Conservation (phyloP, 2,329 filamentous ascomycete species). For the Colletotrichum sp. region DNA sequence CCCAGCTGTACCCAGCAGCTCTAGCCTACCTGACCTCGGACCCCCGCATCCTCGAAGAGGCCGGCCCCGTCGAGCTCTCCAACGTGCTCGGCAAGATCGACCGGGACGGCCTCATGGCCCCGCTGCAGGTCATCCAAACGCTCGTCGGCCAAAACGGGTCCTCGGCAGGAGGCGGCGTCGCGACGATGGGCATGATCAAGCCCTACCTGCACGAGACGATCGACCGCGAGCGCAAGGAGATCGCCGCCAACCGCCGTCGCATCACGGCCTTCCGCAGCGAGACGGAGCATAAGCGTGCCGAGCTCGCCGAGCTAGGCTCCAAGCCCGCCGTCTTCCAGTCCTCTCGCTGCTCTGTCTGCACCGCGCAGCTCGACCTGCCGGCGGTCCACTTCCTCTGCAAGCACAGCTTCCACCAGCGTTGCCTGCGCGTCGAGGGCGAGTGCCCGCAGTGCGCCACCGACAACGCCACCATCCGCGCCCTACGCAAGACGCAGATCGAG, state of each 20-base stretch:
- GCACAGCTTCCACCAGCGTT: slow-evolving; percentile 94
- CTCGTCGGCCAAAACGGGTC: slow-evolving; percentile 65
- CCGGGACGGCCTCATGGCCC: slow-evolving; percentile 89
- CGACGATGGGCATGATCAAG: slow-evolving; percentile 98
- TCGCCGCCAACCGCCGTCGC: slow-evolving; percentile 77
- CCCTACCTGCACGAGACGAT: slow-evolving; percentile 90
- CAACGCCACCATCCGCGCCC: slow-evolving; percentile 88
- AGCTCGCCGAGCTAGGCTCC: slow-evolving; percentile 76
- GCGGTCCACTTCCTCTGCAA: slow-evolving; percentile 97
- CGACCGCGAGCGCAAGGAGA: slow-evolving; percentile 85
- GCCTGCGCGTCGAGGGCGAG: slow-evolving; percentile 69
- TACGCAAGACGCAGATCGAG: slow-evolving; percentile 85
- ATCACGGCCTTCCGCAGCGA: slow-evolving; percentile 86
- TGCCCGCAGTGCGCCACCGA: slow-evolving; percentile 85
- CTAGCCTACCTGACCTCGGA: slow-evolving; percentile 93
- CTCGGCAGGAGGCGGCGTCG: slow-evolving; percentile 60
- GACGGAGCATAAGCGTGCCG: slow-evolving; percentile 78
- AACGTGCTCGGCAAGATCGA: slow-evolving; percentile 85
- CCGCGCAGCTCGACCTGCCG: slow-evolving; percentile 79
- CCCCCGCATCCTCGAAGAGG: slow-evolving; percentile 80
- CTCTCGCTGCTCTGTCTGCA: slow-evolving; percentile 85
- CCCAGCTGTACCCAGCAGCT: slow-evolving; percentile 89
- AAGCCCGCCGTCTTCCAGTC: slow-evolving; percentile 92
- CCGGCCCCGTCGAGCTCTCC: slow-evolving; percentile 81
- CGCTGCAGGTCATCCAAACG: slow-evolving; percentile 94